Conservation (phyloP, 2,329 filamentous ascomycete genomes). For the Fusarium subtropicale region DNA sequence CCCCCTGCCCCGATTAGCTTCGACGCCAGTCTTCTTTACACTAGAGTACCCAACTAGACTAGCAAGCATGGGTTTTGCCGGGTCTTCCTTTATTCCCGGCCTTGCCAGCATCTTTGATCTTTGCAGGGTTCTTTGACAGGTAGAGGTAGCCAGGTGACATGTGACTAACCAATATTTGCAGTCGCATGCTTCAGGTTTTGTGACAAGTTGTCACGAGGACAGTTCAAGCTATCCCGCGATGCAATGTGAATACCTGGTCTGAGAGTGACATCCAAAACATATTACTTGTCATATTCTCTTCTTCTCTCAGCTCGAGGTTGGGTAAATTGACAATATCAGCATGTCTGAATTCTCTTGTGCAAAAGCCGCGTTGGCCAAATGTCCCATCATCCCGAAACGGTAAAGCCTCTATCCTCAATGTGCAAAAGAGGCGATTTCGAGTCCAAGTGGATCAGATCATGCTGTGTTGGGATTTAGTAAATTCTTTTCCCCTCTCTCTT, state of each 20-base stretch:
- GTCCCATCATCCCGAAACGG: neutral
- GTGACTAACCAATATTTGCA: neutral
- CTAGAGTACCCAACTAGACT: too few relatives aligned
- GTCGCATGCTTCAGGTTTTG: neutral
- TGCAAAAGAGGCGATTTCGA: neutral
- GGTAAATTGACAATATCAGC: neutral
- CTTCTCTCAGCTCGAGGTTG: neutral
- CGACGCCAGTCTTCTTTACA: neutral
- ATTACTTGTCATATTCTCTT: constrained; percentile 7
- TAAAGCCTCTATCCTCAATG: neutral
- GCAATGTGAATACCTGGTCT: neutral
- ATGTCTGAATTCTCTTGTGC: neutral
- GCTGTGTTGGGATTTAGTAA: constrained; percentile 25
- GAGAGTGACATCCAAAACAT: neutral
- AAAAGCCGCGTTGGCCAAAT: neutral
- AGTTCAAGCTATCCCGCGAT: neutral
- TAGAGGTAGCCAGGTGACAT: neutral
- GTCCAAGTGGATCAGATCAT: neutral
- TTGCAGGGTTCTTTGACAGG: neutral
- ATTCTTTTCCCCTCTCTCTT: neutral
- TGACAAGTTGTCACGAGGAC: neutral
- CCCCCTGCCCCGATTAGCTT: constrained; percentile 4
- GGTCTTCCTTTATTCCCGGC: neutral
- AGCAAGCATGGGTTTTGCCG: neutral
- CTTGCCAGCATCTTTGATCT: neutral